Evolutionary conservation across 179 eudicot genomes (phyloP).

Genomic region (Silene vulgaris): DNA sequence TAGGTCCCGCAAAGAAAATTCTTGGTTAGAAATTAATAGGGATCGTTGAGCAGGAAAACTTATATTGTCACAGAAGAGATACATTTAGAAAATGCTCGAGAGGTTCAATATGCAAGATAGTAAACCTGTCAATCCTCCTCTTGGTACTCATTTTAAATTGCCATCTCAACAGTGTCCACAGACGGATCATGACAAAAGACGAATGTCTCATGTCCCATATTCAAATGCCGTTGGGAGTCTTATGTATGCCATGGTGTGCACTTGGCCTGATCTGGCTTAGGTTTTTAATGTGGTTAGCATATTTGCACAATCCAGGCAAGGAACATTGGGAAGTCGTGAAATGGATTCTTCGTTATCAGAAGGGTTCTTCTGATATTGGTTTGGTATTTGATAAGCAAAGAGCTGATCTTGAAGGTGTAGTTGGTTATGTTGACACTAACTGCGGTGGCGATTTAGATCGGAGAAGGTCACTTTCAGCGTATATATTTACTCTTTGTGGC

Average conservation of each 20-base stretch:
- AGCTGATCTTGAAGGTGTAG: background rate
- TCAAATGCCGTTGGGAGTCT: no score
- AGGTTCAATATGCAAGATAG: background rate
- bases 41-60: background rate
- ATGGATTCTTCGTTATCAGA: conserved; percentile 12
- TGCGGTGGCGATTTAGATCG: background rate
- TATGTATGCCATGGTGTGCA: no score
- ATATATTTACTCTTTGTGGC: conserved; percentile 9
- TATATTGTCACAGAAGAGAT: background rate
- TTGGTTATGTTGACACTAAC: background rate
- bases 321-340: conserved; percentile 12
- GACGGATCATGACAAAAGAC: no score
- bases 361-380: conserved; percentile 15
- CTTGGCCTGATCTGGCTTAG: background rate
- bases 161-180: background rate
- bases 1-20: background rate
- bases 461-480: conserved; percentile 1
- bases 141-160: background rate
- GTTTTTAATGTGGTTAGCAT: background rate
- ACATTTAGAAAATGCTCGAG: background rate
- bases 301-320: conserved; percentile 2
- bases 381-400: conserved; percentile 5
- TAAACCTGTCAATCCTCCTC: background rate
- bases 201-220: conserved; percentile 9
- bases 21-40: background rate